A percentile compares a stretch with the other conserved stretches of the same genome.
These are phyloP conservation scores for Alternaria viburni DNA, from an alignment of 2,329 filamentous ascomycete species.

Conservation along the genomic window DNA sequence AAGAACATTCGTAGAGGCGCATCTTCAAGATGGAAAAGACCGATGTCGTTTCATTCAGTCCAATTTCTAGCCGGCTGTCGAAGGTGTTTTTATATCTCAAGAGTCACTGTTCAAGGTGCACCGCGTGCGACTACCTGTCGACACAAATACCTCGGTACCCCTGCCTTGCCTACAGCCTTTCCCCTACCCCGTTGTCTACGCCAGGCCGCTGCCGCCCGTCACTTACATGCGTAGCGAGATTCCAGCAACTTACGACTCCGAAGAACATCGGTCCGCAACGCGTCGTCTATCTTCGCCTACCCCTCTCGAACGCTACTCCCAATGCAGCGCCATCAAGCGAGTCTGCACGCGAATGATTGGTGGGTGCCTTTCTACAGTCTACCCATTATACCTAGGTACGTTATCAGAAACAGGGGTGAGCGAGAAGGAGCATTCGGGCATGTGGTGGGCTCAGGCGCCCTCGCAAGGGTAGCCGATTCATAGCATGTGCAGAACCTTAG, in stretches of 20 bases:
- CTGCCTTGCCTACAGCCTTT: neutral
- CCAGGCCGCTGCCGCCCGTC: neutral
- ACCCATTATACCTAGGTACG: neutral
- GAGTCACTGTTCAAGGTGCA: neutral
- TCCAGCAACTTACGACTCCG: neutral
- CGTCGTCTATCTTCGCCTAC: conserved; percentile 1
- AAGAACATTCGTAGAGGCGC: neutral
- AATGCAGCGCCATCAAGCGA: neutral
- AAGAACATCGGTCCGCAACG: neutral
- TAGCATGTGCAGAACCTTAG: neutral
- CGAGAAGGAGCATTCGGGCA: conserved; percentile 12
- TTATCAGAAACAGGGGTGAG: conserved; percentile 20
- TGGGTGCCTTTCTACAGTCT: neutral
- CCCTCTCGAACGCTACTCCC: neutral
- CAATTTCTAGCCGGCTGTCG: neutral
- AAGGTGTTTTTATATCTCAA: neutral
- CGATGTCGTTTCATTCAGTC: neutral
- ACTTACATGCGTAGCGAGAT: neutral
- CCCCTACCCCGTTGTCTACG: neutral
- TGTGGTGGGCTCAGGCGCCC: neutral
- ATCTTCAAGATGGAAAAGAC: neutral
- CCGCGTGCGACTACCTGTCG: neutral
- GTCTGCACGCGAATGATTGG: neutral
- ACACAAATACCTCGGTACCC: neutral
- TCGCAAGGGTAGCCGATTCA: conserved; percentile 15